Evolutionary conservation across 805 yeast species (phyloP), one percentile per base, ranked within the genome.

Genomic region (Saccharomycopsis sp.): DNA sequence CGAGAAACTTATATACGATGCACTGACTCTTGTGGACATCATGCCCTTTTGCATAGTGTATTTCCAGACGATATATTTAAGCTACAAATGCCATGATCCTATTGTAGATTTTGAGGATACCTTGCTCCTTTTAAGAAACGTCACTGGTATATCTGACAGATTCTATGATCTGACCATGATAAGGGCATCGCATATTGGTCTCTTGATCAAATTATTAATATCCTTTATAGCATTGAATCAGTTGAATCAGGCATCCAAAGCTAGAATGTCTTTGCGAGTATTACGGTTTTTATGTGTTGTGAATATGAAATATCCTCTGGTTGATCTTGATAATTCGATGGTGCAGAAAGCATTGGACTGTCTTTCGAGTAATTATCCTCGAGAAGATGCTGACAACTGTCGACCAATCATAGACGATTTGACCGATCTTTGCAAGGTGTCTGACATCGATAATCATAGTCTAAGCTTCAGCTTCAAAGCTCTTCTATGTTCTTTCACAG

Each of bases 241-340:
- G 22, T 44, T 44, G 49, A 19, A 17, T 19, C 22, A 3, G 7
- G 3, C 22, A 12, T n/a, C 49, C 12, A 44, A 44, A 17, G 22
- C 22, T 19, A 8, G 12, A 17, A 5, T 44, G 49, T 44, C 49
- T 19, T 7, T 44, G 8, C 9, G 22, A 8, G 3, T 44, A 5
- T 44, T 44, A 17, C 3, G 12, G 22, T 44, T 44, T 44, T 44
- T 19, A 17, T 5, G 12, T 44, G 12, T 44, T 8, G 49, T 44
- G 49, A 19, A n/a, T 8, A 44, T 12, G 19, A 17, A 44, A 7
- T 19, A 12, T 44, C 22, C 49, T 5, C 49, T 12, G 38, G 38
- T 29, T 12, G 38, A 29, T 29, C 38, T 56, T 2, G 20, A 49
- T 50, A 52, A 29, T 54, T 42, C 34, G 57, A 57, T 57, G 22